phyloP scores from a whole-genome alignment of 805 yeast species.

The Kodamaea jinghongensis region DNA sequence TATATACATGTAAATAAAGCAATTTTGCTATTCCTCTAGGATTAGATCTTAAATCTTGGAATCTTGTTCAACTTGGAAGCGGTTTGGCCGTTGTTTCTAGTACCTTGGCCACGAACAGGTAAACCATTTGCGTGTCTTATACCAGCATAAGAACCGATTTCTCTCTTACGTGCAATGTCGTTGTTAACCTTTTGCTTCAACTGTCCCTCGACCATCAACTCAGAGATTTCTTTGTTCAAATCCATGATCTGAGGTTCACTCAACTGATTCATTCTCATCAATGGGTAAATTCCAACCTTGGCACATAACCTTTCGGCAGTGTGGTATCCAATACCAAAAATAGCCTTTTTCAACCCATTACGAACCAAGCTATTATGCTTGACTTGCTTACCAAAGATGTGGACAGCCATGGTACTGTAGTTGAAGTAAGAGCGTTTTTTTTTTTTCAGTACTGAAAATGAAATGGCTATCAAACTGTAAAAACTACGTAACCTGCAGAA shows the following conservation, averaged over 20 bases:
- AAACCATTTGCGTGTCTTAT: slow-evolving; percentile 80
- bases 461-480: neutral
- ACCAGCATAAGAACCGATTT: slow-evolving; percentile 85
- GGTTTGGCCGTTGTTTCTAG: slow-evolving; percentile 86
- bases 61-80: slow-evolving; percentile 82
- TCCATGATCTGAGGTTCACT: slow-evolving; percentile 84
- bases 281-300: slow-evolving; percentile 85
- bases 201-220: slow-evolving; percentile 77
- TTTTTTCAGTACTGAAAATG: neutral
- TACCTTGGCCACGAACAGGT: slow-evolving; percentile 75
- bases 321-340: slow-evolving; percentile 81
- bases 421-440: slow-evolving; percentile 4
- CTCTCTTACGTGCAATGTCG: slow-evolving; percentile 75
- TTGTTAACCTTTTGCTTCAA: slow-evolving; percentile 70
- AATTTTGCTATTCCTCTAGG: neutral
- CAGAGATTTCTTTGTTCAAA: slow-evolving; percentile 82
- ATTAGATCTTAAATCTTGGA: slow-evolving; percentile 46
- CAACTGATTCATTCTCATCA: slow-evolving; percentile 91
- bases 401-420: slow-evolving; percentile 36
- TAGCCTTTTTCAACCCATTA: slow-evolving; percentile 70
- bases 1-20: slow-evolving; percentile 1
- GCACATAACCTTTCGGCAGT: slow-evolving; percentile 79
- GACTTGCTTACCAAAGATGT: slow-evolving; percentile 43
- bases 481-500: slow-evolving; percentile 1
- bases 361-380: slow-evolving; percentile 41